Conservation (phyloP, 163 green algal genomes). For the Scenedesmus sp. region DNA sequence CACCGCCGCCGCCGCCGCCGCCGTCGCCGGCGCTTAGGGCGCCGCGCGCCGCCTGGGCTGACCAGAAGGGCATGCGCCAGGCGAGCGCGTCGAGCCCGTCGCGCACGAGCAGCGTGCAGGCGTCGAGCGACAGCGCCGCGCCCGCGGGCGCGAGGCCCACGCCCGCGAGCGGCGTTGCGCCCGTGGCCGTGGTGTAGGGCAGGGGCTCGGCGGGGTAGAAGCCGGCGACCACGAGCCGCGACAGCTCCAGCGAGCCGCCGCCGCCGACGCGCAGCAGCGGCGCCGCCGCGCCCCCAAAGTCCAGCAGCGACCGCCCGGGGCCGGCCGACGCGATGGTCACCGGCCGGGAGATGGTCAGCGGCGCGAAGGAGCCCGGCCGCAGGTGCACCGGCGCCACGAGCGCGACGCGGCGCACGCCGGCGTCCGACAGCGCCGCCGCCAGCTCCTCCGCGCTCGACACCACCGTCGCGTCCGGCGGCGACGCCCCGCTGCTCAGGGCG, state of each 20-base stretch:
- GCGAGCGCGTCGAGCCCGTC: not conserved
- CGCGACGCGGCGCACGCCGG: not conserved
- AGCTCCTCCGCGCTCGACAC: slow-evolving; percentile 11
- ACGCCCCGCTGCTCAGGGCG: no score
- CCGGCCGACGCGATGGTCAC: not conserved
- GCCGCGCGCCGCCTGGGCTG: no score
- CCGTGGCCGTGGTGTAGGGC: not conserved
- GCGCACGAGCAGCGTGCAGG: slow-evolving; percentile 9
- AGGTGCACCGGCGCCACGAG: slow-evolving; percentile 1
- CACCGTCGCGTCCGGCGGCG: not conserved
- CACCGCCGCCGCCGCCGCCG: not conserved
- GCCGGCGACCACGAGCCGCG: not conserved
- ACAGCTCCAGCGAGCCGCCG: slow-evolving; percentile 7
- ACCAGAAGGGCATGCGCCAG: slow-evolving; percentile 21
- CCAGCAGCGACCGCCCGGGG: not conserved
- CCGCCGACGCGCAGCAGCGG: slow-evolving; percentile 4
- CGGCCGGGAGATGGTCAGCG: not conserved
- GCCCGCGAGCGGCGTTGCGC: slow-evolving; percentile 8
- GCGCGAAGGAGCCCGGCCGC: not conserved
- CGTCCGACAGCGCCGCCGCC: slow-evolving; percentile 7
- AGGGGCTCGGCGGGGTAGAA: slow-evolving; percentile 17
- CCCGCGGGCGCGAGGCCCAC: not conserved
- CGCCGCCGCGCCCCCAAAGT: not conserved
- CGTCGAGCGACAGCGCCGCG: not conserved
- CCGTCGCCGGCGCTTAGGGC: not conserved